Base-by-base conservation (phyloP, 2,329 filamentous ascomycete species). In the Mariannaea elegans region DNA sequence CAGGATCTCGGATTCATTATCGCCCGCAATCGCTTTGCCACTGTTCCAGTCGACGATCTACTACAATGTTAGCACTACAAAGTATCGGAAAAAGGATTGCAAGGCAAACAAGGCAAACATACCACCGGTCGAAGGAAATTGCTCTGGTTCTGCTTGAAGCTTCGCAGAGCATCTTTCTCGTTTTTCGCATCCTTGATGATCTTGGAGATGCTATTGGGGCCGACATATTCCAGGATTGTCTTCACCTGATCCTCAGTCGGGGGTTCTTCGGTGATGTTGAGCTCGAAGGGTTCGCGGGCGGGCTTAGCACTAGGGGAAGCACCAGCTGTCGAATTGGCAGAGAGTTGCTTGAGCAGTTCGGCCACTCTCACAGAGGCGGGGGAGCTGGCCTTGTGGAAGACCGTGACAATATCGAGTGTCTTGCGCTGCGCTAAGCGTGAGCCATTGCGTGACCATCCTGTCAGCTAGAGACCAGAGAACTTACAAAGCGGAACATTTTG, bases 21-120 rank as follows among this genome's bases (percentile, higher is more conserved):
- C 92, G 18, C 92, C 92, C 23, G 87, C 81, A 79, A 91, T 82
- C 45, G 89, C 94, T 75, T 88, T 91, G 65, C 94, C 95, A 75
- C 94, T 94, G 74, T 90, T 92, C 95, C 95, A 98, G 75, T 98
- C 94, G 51, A 98, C 94, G 59, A 90, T 79, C 85, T 77, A 24
- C 8, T 55, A 52, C 45, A 45, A 10, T 18, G 19, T 57, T 54
- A 65, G 59, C 29, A 31, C 4, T 8, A 29, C 62, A 36, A 10
- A 41, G 19, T 3, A 16, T 5, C 36, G 7, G 4, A 41, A 45
- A 19, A 57, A 45, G 21, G 14, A 14, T 36, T 13, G 14, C 32
- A n/a, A 18, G 16, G 21, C 14, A 29, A 31, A 19, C 36, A 14
- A 24, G 7, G 10, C 12, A 53, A 56, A 64, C 90, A 71, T 80